Evolutionary conservation across 2,329 filamentous ascomycete genomes (phyloP).

Genomic region (Trichophyton schoenleinii): DNA sequence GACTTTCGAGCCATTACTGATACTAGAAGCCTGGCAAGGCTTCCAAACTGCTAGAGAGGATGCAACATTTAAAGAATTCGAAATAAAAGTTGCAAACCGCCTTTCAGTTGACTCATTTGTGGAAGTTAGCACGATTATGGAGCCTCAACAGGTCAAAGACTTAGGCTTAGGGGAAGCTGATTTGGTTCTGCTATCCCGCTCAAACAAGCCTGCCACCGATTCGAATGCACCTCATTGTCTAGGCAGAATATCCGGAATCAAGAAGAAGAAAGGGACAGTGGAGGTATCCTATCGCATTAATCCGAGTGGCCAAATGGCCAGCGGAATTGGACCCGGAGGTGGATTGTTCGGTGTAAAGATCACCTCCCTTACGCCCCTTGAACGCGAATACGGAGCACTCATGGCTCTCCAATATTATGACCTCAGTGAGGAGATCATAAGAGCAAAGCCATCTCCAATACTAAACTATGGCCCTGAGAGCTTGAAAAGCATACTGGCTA

Average conservation of each 20-base stretch:
- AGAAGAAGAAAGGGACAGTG: constrained; percentile 64
- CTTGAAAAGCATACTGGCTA: constrained; percentile 55
- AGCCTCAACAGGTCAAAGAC: constrained; percentile 56
- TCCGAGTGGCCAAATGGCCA: constrained; percentile 50
- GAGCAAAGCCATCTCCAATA: constrained; percentile 79
- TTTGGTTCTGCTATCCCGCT: constrained; percentile 71
- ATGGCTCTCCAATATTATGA: constrained; percentile 92
- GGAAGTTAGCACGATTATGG: constrained; percentile 77
- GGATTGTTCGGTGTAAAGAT: constrained; percentile 68
- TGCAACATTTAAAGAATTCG: constrained; percentile 64
- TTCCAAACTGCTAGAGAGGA: constrained; percentile 87
- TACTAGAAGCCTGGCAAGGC: constrained; percentile 90
- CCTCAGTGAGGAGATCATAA: constrained; percentile 80
- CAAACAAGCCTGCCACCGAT: constrained; percentile 55
- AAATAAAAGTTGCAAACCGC: constrained; percentile 75
- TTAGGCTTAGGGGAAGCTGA: constrained; percentile 69
- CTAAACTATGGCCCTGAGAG: constrained; percentile 66
- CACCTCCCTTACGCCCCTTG: constrained; percentile 84
- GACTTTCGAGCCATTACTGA: constrained; percentile 79
- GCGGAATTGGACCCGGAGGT: constrained; percentile 54
- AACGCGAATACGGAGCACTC: constrained; percentile 87
- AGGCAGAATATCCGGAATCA: constrained; percentile 67
- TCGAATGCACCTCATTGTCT: constrained; percentile 64
- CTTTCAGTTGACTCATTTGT: constrained; percentile 86
- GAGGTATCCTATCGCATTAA: constrained; percentile 81